Conservation (phyloP, 202 grass and related monocot species). For the Setaria viridis region DNA sequence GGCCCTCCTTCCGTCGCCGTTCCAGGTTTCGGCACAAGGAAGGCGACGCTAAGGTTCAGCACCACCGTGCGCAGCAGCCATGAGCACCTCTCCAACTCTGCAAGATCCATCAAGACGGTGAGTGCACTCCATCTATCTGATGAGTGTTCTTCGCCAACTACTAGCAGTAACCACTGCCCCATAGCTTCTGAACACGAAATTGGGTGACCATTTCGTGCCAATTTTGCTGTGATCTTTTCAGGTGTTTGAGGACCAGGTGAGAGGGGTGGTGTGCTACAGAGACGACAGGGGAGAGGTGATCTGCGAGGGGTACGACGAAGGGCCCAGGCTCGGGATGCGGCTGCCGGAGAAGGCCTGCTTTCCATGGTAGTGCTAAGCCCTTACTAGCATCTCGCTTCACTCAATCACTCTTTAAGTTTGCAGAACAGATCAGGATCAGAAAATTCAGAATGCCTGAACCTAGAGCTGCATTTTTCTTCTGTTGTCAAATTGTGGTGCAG, state of each 20-base stretch:
- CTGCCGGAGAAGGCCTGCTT: conserved; percentile 35
- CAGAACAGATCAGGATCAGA: neutral
- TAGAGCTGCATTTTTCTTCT: neutral
- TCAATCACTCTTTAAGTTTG: neutral
- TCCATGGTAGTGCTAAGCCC: conserved; percentile 45
- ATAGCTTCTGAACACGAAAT: neutral
- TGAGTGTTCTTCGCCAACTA: neutral
- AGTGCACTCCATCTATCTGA: neutral
- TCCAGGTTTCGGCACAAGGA: conserved; percentile 14
- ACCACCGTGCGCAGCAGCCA: neutral
- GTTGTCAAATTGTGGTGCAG: neutral
- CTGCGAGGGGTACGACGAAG: conserved; percentile 82
- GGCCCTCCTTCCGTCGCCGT: neutral
- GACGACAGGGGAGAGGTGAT: conserved; percentile 65
- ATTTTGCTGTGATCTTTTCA: conserved; percentile 18
- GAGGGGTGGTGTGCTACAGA: conserved; percentile 69
- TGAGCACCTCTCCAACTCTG: neutral
- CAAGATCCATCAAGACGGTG: conserved; percentile 18
- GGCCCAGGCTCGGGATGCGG: conserved; percentile 42
- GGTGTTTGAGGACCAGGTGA: conserved; percentile 71
- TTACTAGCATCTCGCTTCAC: neutral
- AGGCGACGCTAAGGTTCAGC: conserved; percentile 17
- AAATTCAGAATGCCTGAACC: neutral
- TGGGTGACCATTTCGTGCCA: neutral
- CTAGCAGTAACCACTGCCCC: neutral